Percentiles rank a stretch among this genome's conserved stretches.
phyloP scores from a whole-genome alignment of 768 basidiomycete genomes.

The Mycena leptocephala region DNA sequence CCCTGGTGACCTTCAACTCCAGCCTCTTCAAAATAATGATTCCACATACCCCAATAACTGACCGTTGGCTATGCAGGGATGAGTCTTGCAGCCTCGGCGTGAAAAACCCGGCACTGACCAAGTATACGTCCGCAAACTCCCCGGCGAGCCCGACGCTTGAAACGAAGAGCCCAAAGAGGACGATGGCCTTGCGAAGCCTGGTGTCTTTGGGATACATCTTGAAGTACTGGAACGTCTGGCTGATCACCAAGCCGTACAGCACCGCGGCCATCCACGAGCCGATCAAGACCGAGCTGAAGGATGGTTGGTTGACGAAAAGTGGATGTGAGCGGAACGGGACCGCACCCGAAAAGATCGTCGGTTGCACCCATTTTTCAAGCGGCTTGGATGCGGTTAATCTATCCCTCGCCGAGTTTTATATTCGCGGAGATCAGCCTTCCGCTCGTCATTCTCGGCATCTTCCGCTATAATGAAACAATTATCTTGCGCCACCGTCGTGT shows the following conservation, averaged over 20 bases:
- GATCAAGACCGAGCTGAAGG: background rate
- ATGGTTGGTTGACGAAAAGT: too few relatives aligned
- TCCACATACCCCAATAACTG: background rate
- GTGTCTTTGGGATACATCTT: background rate
- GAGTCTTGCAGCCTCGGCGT: background rate
- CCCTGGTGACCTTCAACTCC: background rate
- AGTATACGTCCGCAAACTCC: background rate
- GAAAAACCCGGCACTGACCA: background rate
- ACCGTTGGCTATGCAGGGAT: background rate
- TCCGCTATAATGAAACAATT: too few relatives aligned
- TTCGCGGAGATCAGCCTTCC: too few relatives aligned
- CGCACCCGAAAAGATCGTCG: too few relatives aligned
- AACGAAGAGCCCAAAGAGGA: background rate
- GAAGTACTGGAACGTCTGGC: background rate
- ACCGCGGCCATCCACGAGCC: background rate
- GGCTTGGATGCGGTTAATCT: too few relatives aligned
- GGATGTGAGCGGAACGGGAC: too few relatives aligned
- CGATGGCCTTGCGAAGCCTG: background rate
- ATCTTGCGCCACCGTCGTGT: too few relatives aligned
- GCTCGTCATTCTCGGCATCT: too few relatives aligned
- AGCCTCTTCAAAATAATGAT: background rate
- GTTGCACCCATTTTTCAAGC: too few relatives aligned
- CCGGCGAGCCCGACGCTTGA: background rate
- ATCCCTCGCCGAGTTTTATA: too few relatives aligned
- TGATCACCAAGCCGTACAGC: background rate